phyloP scores from a whole-genome alignment of 2,329 filamentous ascomycete genomes.

The Domatiomyces globalis region DNA sequence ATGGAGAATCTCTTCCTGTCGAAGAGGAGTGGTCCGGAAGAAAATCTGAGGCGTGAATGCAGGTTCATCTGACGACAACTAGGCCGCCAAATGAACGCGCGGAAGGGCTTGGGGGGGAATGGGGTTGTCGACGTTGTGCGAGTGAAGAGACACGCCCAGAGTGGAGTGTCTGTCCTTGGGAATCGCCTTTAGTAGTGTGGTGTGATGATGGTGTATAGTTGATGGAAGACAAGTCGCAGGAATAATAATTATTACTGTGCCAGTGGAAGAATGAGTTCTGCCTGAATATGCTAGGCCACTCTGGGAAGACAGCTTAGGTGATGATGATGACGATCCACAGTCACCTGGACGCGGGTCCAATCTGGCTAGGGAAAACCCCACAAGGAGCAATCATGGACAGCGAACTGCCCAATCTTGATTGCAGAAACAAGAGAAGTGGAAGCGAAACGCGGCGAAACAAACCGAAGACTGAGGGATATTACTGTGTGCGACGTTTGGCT shows the following conservation, averaged over 20 bases:
- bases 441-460: background rate
- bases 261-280: slow-evolving; percentile 11
- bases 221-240: slow-evolving; percentile 3
- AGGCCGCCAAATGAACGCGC: slow-evolving; percentile 86
- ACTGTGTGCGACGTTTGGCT: background rate
- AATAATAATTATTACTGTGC: slow-evolving; percentile 7
- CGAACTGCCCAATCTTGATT: background rate
- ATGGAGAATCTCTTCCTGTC: slow-evolving; percentile 49
- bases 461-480: background rate
- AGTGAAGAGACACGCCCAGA: slow-evolving; percentile 12
- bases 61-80: slow-evolving; percentile 96
- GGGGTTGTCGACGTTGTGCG: background rate
- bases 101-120: slow-evolving; percentile 7
- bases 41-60: slow-evolving; percentile 49
- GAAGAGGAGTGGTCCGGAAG: slow-evolving; percentile 38
- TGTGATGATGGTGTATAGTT: slow-evolving; percentile 1
- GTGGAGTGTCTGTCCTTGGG: slow-evolving; percentile 14
- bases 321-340: background rate
- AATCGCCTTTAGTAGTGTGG: slow-evolving; percentile 2
- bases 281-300: slow-evolving; percentile 1
- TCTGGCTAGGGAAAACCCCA: background rate
- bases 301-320: background rate
- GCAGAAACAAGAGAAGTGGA: background rate
- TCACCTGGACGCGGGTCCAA: background rate
- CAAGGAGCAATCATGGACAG: background rate